Evolutionary conservation across 495 filamentous ascomycete species (phyloP).

Genomic region (Pyronema omphalodes): DNA sequence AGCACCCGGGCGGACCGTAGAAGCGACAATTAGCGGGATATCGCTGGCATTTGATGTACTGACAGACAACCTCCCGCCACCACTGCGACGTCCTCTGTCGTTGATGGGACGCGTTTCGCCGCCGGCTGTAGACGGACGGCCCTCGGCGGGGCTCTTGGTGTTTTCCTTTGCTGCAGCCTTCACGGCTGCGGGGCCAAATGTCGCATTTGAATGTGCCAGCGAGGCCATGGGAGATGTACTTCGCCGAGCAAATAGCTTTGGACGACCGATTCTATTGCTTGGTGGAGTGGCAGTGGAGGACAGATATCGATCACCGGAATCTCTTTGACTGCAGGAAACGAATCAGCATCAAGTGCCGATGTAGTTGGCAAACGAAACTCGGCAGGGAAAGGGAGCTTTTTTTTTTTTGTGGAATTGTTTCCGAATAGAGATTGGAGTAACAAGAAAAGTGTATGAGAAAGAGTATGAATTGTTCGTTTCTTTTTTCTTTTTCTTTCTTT

Average conservation of each 20-base stretch:
- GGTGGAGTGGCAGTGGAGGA: neutral
- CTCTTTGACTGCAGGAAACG: neutral
- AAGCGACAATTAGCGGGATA: conserved; percentile 1
- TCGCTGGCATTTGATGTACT: conserved; percentile 21
- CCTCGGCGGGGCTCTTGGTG: conserved; percentile 2
- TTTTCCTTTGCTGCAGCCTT: conserved; percentile 1
- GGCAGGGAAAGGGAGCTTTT: too few species aligned
- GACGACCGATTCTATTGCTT: neutral
- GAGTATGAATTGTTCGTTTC: too few species aligned
- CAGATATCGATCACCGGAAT: neutral
- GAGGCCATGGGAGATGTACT: conserved; percentile 17
- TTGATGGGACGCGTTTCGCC: conserved; percentile 16
- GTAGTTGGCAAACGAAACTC: neutral
- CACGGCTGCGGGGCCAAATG: neutral
- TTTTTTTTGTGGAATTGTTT: neutral
- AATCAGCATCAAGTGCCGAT: neutral
- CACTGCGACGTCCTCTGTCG: conserved; percentile 16
- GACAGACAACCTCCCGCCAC: conserved; percentile 13
- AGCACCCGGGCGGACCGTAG: neutral
- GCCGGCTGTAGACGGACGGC: conserved; percentile 17
- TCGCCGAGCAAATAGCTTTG: conserved; percentile 12
- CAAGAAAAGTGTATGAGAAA: neutral
- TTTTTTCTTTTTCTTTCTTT: neutral
- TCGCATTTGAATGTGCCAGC: neutral
- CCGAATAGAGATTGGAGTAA: neutral